Base-by-base conservation (phyloP, 78 protist genomes). In the Dictyostelium firmibasis region DNA sequence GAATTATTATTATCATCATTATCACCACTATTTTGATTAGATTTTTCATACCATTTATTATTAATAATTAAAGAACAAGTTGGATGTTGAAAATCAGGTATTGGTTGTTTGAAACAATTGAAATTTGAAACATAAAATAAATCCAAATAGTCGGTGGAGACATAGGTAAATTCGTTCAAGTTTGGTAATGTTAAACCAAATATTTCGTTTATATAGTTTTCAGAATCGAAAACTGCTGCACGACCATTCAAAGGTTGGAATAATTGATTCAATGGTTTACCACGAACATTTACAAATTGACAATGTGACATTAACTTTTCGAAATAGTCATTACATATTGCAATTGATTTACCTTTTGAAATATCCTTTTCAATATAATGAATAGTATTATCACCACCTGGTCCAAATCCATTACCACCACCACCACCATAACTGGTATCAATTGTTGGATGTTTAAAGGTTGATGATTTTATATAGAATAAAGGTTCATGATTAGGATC, bases 241-340 rank as follows among this genome's bases (percentile, higher is more conserved):
- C 20, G n/a, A 2, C 38, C 81, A 57, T 82, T 82, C 3, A 35
- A 18, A 1, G 83, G 50, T 36, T 25, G 29, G n/a, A 27, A 83
- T 16, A 35, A 74, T 38, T 83, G 36, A 16, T 8, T 33, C 4
- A 83, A 60, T 31, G 77, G 88, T 36, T 18, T 18, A 29, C 47
- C 53, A 20, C 88, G 31, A 3, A 62, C 75, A 38, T 83, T 62
- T 36, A 83, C 67, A 38, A 60, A 83, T 36, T 83, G 88, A 25
- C 88, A 83, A 36, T 62, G 72, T 23, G 67, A 62, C 50, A 64
- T 62, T 38, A 83, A 38, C 44, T 25, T 67, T 6, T 29, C 25
- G 23, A 27, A 25, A 38, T 83, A 83, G 10, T 83, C 41, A n/a
- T 57, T 43, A 36, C 88, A 83, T 4, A 83, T 20, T n/a, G 72